Base-by-base conservation (phyloP, 306 rosid species). In the Cucurbita maxima region DNA sequence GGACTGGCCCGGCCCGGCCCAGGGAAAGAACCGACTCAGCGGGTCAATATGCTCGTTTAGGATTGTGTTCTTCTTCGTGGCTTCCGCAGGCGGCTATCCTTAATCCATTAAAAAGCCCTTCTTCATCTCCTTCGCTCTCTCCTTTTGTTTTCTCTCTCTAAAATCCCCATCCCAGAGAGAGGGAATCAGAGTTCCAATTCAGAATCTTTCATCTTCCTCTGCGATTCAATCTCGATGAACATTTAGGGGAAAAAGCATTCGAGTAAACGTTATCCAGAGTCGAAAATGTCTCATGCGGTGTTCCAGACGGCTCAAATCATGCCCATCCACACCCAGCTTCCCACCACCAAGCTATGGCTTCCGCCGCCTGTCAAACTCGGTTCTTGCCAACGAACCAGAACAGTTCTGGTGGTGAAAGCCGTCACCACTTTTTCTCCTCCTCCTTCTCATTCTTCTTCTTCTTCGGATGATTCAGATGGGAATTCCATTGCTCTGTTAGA, bases 271-370 rank as follows among this genome's bases (percentile, higher is more conserved):
- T 30, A 68, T 68, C 43, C 57, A 3, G 3, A 41, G 38, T 43
- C 37, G 22, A 48, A 48, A 58, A 86, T 89, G 92, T 71, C 88
- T 66, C 92, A 76, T 76, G 81, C 92, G 30, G 84, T 82, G 77
- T 89, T 87, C 74, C 92, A 82, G 15, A 84, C 90, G 58, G 89
- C 92, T 16, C 96, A 87, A 79, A 82, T 87, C 74, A 80, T 86
- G 86, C 88, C 89, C 7, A 89, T 86, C 19, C 83, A 83, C 81
- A 76, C 87, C 20, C 87, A 84, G 77, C 69, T 78, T 36, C 61
- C 75, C 11, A 19, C 75, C 64, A 75, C 82, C 13, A 85, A 83
- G 44, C 77, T 84, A 8, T 69, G 80, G 30, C 38, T 81, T 15
- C 81, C 79, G 15, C 53, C 74, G 20, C 30, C 50, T 45, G 74